Base-by-base conservation (phyloP, 352 stramenopile species). In the Globisporangium barbulae region DNA sequence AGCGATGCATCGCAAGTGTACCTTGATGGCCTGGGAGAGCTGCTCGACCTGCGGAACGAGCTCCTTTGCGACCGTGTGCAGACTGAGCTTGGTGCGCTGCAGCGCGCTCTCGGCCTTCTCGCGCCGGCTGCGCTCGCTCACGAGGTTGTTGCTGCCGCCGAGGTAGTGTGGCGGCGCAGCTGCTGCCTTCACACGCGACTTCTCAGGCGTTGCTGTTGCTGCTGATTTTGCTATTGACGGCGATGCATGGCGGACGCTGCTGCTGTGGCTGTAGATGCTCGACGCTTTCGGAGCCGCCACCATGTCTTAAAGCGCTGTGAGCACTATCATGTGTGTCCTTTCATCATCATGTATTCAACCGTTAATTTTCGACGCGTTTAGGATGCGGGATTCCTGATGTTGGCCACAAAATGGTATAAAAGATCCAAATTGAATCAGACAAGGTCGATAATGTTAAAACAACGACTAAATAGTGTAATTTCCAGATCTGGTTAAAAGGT, bases 61-160 rank as follows among this genome's bases (percentile, higher is more conserved):
- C 22, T 83, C 69, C 21, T 73, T 64, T 41, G 76, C 59, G 28
- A 87, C 67, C 3, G 63, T 63, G 21, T 75, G 69, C 21, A 91
- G 56, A 39, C 70, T 78, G 22, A 73, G 41, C 17, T 70, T 62
- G 0, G 71, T 73, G n/a, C 72, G 59, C 44, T 80, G 70, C 47
- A 83, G 63, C 37, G 68, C 66, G 22, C 52, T 65, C 72, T 90
- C 83, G 2, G 77, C 77, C 47, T 76, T 74, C 42, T 90, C 75
- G 13, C 83, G 76, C 13, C 80, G 72, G n/a, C 79, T 72, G 10
- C 80, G 80, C 61, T 91, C 80, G 15, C 61, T 79, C 50, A 76
- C 53, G 30, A 90, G 72, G 59, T 86, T 91, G 61, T 85, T 89
- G 62, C 82, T 91, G 9, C 80, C 82, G 17, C 82, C 82, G 6